Conservation (phyloP, 106 monocot species). For the Allium cepa region DNA sequence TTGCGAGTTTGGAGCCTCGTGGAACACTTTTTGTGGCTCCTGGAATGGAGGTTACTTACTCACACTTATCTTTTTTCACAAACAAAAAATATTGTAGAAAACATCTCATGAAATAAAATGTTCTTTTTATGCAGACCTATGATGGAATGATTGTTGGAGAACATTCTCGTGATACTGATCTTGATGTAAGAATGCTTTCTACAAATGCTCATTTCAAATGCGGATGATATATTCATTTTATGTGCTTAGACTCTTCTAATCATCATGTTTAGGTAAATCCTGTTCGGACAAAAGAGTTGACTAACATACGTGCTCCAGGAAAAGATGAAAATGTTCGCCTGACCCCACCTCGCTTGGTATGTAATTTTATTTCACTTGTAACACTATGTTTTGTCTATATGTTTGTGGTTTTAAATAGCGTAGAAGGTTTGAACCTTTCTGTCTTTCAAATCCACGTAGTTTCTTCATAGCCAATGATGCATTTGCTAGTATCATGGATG, state of each 20-base stretch:
- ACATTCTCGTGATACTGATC: constrained; percentile 89
- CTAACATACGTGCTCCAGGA: constrained; percentile 80
- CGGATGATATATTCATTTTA: neutral
- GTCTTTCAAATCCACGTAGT: too few relatives aligned
- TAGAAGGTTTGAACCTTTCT: too few relatives aligned
- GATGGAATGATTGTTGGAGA: constrained; percentile 99
- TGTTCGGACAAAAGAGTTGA: constrained; percentile 89
- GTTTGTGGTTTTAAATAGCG: too few relatives aligned
- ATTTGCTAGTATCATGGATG: neutral
- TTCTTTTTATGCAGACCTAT: constrained; percentile 46
- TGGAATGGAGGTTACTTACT: constrained; percentile 72
- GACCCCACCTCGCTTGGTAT: constrained; percentile 90
- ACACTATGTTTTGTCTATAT: too few relatives aligned
- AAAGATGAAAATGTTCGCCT: constrained; percentile 98
- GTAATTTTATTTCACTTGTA: neutral
- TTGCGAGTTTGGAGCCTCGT: constrained; percentile 92
- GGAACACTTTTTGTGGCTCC: constrained; percentile 93
- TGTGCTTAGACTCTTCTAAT: neutral
- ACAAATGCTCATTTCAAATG: neutral
- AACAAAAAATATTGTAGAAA: too few relatives aligned
- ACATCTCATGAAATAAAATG: too few relatives aligned
- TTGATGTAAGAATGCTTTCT: constrained; percentile 57
- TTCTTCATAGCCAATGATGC: neutral
- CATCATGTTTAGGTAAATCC: constrained; percentile 64
- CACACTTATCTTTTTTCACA: neutral